Conservation (phyloP, 2,329 filamentous ascomycete genomes). For the Nemania bipapillata region DNA sequence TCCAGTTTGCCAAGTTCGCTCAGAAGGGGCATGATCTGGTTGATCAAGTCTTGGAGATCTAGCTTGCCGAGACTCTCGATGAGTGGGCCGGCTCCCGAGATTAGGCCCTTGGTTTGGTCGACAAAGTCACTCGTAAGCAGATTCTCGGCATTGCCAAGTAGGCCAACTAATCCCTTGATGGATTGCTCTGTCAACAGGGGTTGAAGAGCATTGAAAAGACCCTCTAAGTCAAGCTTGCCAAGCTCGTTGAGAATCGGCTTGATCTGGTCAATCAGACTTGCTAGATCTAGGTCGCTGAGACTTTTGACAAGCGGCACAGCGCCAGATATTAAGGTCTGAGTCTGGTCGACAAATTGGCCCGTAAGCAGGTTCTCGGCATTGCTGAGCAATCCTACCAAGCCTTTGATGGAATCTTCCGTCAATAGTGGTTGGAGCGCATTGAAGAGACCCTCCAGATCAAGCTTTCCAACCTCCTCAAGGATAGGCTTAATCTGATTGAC, state of each 20-base stretch:
- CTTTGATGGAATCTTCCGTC: conserved; percentile 48
- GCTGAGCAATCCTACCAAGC: conserved; percentile 47
- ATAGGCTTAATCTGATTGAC: conserved; percentile 43
- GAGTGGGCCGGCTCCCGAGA: conserved; percentile 44
- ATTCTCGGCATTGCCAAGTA: conserved; percentile 51
- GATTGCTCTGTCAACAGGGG: conserved; percentile 52
- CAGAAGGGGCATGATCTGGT: conserved; percentile 50
- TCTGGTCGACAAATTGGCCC: conserved; percentile 43
- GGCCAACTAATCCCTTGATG: conserved; percentile 49
- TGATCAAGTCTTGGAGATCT: conserved; percentile 49
- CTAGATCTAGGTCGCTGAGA: conserved; percentile 49
- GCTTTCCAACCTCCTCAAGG: conserved; percentile 48
- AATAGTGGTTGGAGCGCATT: conserved; percentile 53
- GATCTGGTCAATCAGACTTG: conserved; percentile 49
- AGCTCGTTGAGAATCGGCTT: conserved; percentile 49
- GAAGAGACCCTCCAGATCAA: conserved; percentile 52
- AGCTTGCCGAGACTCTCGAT: conserved; percentile 47
- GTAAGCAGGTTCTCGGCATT: conserved; percentile 50
- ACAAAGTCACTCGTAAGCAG: conserved; percentile 47
- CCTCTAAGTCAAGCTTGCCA: conserved; percentile 47
- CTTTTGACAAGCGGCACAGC: conserved; percentile 44
- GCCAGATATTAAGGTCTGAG: conserved; percentile 45
- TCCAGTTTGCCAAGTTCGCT: conserved; percentile 52
- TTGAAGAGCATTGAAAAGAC: conserved; percentile 49
- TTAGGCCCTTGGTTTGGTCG: conserved; percentile 48